Conservation (phyloP, 2,329 filamentous ascomycete species). For the Colletotrichum salicis region DNA sequence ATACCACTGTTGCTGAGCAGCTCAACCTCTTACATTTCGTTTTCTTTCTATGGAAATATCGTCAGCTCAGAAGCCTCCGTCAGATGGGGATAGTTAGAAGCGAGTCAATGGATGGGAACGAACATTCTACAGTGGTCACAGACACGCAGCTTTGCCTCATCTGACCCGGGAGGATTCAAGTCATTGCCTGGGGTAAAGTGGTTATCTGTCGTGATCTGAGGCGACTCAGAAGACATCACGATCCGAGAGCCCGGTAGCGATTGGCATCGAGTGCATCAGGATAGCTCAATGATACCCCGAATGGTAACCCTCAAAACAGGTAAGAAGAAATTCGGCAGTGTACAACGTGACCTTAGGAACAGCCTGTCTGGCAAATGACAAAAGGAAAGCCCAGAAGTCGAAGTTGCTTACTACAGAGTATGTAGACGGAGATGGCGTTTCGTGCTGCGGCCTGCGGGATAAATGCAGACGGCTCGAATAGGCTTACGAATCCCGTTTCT, state of each 20-base stretch:
- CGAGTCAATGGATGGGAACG: not conserved
- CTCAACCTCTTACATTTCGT: not conserved
- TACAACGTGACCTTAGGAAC: not conserved
- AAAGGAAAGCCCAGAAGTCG: not conserved
- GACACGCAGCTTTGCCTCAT: not conserved
- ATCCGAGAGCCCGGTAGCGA: not conserved
- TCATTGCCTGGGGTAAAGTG: not conserved
- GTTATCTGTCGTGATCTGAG: not conserved
- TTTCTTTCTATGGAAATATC: not conserved
- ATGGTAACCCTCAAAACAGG: not conserved
- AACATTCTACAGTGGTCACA: not conserved
- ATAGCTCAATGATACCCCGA: not conserved
- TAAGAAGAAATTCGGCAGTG: not conserved
- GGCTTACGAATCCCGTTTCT: not conserved
- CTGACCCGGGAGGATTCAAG: not conserved
- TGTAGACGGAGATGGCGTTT: not conserved
- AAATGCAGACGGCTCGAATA: not conserved
- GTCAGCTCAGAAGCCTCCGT: not conserved
- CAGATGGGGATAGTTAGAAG: not conserved
- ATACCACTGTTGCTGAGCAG: no score
- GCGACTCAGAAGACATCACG: not conserved
- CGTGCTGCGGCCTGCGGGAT: not conserved
- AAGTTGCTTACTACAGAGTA: not conserved
- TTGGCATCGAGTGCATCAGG: not conserved
- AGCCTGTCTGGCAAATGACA: not conserved